Evolutionary conservation across 2,329 filamentous ascomycete species (phyloP).

Genomic region (Polytolypa hystricis): DNA sequence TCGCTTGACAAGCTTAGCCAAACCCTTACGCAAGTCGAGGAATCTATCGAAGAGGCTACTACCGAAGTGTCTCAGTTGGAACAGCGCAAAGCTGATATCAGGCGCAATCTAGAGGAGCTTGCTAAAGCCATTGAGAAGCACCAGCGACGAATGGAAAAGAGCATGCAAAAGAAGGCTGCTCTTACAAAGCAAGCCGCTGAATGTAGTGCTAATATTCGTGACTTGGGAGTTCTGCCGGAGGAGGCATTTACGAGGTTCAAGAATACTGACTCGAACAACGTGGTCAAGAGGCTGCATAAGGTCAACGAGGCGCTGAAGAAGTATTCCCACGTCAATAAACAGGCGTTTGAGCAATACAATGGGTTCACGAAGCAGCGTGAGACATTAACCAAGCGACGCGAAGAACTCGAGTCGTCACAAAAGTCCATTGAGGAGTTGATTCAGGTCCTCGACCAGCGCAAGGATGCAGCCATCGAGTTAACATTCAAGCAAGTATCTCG

Average conservation of each 20-base stretch:
- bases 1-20: slow-evolving; percentile 54
- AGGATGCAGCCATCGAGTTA: slow-evolving; percentile 95
- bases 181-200: slow-evolving; percentile 67
- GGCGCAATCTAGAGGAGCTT: slow-evolving; percentile 64
- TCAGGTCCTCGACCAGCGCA: slow-evolving; percentile 80
- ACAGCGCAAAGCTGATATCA: slow-evolving; percentile 50
- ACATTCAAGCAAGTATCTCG: slow-evolving; percentile 97
- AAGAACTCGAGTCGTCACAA: slow-evolving; percentile 78
- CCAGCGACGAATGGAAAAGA: slow-evolving; percentile 85
- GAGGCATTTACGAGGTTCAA: slow-evolving; percentile 89
- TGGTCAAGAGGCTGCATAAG: slow-evolving; percentile 67
- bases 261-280: slow-evolving; percentile 65
- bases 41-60: slow-evolving; percentile 52
- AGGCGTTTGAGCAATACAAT: slow-evolving; percentile 97
- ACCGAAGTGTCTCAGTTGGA: slow-evolving; percentile 47
- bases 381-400: slow-evolving; percentile 68
- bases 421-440: slow-evolving; percentile 86
- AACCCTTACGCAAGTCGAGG: slow-evolving; percentile 64
- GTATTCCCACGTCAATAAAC: slow-evolving; percentile 97
- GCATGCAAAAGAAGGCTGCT: slow-evolving; percentile 74
- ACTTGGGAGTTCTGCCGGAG: slow-evolving; percentile 84
- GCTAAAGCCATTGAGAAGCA: slow-evolving; percentile 69
- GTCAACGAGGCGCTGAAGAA: slow-evolving; percentile 91
- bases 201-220: slow-evolving; percentile 77
- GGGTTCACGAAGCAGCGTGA: slow-evolving; percentile 91